Evolutionary conservation across 192 early-diverging fungal genomes (phyloP), one percentile per base, ranked within the genome.

Genomic region (Backusella mclennaniae): DNA sequence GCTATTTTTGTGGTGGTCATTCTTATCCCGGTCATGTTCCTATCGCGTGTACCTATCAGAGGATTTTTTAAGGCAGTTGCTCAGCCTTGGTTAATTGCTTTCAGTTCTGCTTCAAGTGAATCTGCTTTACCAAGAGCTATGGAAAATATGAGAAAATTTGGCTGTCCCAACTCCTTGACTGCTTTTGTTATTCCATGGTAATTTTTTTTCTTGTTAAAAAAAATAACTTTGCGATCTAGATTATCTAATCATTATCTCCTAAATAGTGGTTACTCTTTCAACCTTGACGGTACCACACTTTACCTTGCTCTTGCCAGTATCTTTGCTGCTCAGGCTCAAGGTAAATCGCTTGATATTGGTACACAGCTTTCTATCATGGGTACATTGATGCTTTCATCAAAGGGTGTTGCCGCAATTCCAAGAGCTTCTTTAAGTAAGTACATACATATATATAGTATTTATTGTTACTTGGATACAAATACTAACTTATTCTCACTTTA

Each of bases 201-300:
- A 21, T 31, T 33, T 67, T 19, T 17, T 39, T 23, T 26, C 35
- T n/a, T 14, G 0, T 70, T 6, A 9, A 21, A 14, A 26, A 17
- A 69, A 33, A 69, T 70, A 38, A 6, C 15, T 53, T 26, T 12
- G 19, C 38, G 9, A 11, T 39, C 2, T 73, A 42, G 21, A 44
- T 44, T 0, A 14, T 44, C 42, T 44, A 44, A 44, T 12, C 42
- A 14, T 44, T 5, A 17, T 44, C 14, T 44, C 14, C 15, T 14
- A 4, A 17, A 44, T 44, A 44, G 90, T 17, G 93, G 93, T 11
- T 94, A 94, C 83, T 89, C 89, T 8, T 94, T 94, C 77, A 94
- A 94, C 78, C 79, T 94, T 68, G 93, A 94, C 74, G 93, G 93
- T 3, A 91, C 91, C 8, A 92, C 92, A 35, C 76, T 94, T 36